Base-by-base conservation (phyloP, 1,284 basidiomycete genomes). In the Termitomyces sp. region DNA sequence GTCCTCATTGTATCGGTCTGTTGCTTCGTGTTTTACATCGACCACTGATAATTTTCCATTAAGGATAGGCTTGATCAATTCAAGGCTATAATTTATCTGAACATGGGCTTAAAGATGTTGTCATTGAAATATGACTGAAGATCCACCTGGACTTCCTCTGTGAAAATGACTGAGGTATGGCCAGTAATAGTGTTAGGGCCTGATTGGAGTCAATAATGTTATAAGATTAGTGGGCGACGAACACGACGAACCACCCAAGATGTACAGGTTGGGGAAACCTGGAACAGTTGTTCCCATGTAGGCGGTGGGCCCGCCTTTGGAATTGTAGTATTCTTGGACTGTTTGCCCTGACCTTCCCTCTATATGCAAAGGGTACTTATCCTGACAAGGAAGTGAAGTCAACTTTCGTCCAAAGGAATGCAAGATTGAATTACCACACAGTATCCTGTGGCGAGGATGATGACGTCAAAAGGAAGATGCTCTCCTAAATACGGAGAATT, bases 151-250 rank as follows among this genome's bases (percentile, higher is more conserved):
- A 70, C 55, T 57, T 79, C 78, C 48, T 73, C 72, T 1, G 70
- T 68, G 52, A 72, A 76, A 28, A 80, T 64, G 12, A 76, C 73
- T 3, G 78, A 80, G 0, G 73, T 74, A 56, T 78, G 73, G 0
- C 78, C 77, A 0, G 78, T 75, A 2, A 64, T 61, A 0, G 73
- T 75, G 58, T 80, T 80, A 0, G 79, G 77, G 10, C 78, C 78
- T 79, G 42, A 10, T 30, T 26, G 10, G 26, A 31, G 40, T 19
- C 7, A 41, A 44, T n/a, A 45, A 40, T 10, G 5, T 33, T 6
- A 57, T 40, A 10, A 12, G 30, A 28, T 24, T 12, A 1, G 36
- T 3, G 6, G 42, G 54, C 42, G 8, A 31, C 21, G 46, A 53
- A 44, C 19, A 56, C 52, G 5, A 65, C 64, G 21, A 54, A 70